Evolutionary conservation across 495 filamentous ascomycete genomes (phyloP).

Genomic region (Penicillium desertorum): DNA sequence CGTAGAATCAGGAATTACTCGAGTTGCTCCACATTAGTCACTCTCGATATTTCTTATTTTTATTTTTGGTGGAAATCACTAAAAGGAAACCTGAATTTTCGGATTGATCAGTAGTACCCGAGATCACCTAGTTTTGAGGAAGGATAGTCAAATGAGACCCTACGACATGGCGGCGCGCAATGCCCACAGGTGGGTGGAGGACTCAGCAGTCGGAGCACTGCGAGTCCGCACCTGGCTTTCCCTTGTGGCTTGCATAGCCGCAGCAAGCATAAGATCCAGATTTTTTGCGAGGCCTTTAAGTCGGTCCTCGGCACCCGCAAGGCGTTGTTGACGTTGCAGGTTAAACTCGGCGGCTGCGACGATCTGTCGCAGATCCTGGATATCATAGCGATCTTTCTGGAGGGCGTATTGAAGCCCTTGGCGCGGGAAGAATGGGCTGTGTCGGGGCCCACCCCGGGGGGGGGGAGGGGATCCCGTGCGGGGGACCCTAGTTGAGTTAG

Average conservation of each 20-base stretch:
- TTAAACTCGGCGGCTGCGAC: not conserved
- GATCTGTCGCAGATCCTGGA: not conserved
- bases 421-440: not conserved
- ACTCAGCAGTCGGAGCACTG: not conserved
- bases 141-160: no score
- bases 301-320: not conserved
- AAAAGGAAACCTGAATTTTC: no score
- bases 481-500: not conserved
- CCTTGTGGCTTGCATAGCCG: not conserved
- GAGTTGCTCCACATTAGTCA: no score
- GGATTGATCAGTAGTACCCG: no score
- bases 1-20: no score
- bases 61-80: no score
- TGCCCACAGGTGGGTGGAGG: not conserved
- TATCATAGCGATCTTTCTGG: not conserved
- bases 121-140: no score
- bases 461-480: slow-evolving; percentile 1
- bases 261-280: not conserved
- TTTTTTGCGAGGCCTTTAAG: not conserved
- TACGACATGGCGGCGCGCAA: not conserved
- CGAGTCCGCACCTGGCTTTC: not conserved
- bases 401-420: not conserved
- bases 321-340: not conserved
- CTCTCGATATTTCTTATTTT: no score
- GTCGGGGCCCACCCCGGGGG: slow-evolving; percentile 1